Conservation (phyloP, 805 yeast species). For the Metschnikowia noctiluminum region DNA sequence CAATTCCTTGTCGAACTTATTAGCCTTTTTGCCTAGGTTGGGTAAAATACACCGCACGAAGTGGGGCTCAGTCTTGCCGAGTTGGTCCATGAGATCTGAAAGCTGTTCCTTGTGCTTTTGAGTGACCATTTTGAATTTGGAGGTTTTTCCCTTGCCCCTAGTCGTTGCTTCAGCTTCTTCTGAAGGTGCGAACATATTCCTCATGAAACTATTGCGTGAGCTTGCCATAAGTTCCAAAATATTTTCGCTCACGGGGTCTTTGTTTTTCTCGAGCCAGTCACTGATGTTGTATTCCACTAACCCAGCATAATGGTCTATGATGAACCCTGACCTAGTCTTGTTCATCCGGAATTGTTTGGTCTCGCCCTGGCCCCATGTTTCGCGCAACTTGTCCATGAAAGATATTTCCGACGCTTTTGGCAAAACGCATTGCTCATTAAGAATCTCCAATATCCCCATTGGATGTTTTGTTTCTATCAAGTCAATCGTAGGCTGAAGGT, state of each 20-base stretch:
- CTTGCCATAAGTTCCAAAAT: constrained; percentile 56
- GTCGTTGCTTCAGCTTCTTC: constrained; percentile 21
- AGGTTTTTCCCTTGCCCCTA: constrained; percentile 12
- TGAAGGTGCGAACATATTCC: constrained; percentile 44
- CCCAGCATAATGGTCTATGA: constrained; percentile 92
- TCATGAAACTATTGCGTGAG: constrained; percentile 57
- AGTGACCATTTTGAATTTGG: constrained; percentile 61
- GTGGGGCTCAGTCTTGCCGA: constrained; percentile 85
- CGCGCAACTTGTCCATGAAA: constrained; percentile 74
- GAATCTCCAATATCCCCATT: constrained; percentile 77
- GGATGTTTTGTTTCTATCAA: constrained; percentile 74
- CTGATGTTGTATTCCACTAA: constrained; percentile 90
- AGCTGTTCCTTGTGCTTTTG: constrained; percentile 87
- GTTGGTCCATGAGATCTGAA: constrained; percentile 62
- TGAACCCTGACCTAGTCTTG: constrained; percentile 71
- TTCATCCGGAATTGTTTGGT: constrained; percentile 63
- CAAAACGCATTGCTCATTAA: constrained; percentile 93
- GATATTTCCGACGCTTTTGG: constrained; percentile 85
- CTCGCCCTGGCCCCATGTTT: constrained; percentile 53
- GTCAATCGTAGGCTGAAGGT: constrained; percentile 90
- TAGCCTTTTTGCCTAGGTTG: constrained; percentile 69
- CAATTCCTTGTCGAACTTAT: constrained; percentile 65
- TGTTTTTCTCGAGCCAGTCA: constrained; percentile 92
- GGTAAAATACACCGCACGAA: constrained; percentile 96
- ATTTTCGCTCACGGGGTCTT: constrained; percentile 85